These are phyloP conservation scores for Phytophthora hybrid DNA, from an alignment of 352 stramenopile genomes.

Conservation along the genomic window DNA sequence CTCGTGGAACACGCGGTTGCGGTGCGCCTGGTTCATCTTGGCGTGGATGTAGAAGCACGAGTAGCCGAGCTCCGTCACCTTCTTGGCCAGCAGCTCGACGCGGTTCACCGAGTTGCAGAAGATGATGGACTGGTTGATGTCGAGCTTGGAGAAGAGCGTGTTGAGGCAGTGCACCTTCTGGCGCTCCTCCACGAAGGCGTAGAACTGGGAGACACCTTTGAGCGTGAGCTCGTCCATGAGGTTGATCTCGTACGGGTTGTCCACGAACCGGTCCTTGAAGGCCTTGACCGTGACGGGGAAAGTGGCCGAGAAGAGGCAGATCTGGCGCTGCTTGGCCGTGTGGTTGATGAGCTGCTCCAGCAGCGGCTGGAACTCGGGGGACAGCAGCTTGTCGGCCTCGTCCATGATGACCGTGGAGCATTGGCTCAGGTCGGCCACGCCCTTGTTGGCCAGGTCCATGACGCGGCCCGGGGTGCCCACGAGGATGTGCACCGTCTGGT, in stretches of 20 bases:
- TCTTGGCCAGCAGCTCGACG: slow-evolving; percentile 99
- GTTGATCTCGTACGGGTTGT: slow-evolving; percentile 99
- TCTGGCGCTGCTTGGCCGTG: slow-evolving; percentile 95
- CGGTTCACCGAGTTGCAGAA: slow-evolving; percentile 99
- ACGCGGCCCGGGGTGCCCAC: slow-evolving; percentile 99
- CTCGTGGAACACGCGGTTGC: slow-evolving; percentile 99
- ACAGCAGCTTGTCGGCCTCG: slow-evolving; percentile 99
- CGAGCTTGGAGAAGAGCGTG: slow-evolving; percentile 99
- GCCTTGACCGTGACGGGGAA: slow-evolving; percentile 99
- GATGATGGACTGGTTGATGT: slow-evolving; percentile 99
- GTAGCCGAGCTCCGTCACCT: slow-evolving; percentile 99
- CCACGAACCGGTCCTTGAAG: slow-evolving; percentile 99
- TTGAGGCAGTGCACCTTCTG: slow-evolving; percentile 99
- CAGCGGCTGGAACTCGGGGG: slow-evolving; percentile 98
- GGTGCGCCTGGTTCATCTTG: slow-evolving; percentile 99
- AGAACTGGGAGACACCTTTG: slow-evolving; percentile 99
- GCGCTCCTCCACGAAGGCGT: slow-evolving; percentile 99
- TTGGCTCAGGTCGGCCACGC: slow-evolving; percentile 96
- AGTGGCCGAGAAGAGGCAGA: slow-evolving; percentile 99
- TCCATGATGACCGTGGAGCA: slow-evolving; percentile 99
- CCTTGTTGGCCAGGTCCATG: slow-evolving; percentile 98
- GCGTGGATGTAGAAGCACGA: slow-evolving; percentile 99
- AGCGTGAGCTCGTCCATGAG: slow-evolving; percentile 99
- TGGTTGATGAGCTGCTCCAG: slow-evolving; percentile 98
- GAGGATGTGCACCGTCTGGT: slow-evolving; percentile 99